Evolutionary conservation across 257 asterid species (phyloP), one percentile per base, ranked within the genome.

Genomic region (Misopates orontium): DNA sequence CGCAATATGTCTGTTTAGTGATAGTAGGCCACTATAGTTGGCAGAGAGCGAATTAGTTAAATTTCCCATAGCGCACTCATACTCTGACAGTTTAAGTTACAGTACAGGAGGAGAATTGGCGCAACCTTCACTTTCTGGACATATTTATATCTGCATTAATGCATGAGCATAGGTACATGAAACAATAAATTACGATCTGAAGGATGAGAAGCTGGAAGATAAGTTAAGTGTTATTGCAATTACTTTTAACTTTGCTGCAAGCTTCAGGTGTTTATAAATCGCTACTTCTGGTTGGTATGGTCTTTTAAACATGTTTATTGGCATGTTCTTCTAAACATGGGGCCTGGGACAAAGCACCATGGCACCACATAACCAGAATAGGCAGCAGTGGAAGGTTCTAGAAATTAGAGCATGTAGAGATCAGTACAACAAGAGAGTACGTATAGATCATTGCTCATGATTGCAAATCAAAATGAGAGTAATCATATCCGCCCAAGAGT

Each of bases 11-110:
- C 45, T 41, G 23, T 39, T 24, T 32, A 51, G n/a, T 52, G 12
- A 68, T 15, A 25, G 40, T 17, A 44, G 51, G 18, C 18, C 18
- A 3, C 48, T n/a, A 6, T 22, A 32, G 36, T 42, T 31, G 24
- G 41, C 36, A 7, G 42, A 44, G 31, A 72, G 54, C 21, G 19
- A n/a, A 4, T 21, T 52, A n/a, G 23, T 45, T 45, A 45, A n/a
- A n/a, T 62, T 61, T 71, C 58, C 17, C 31, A 42, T 16, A n/a
- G n/a, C n/a, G 10, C 22, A 10, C 23, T 68, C 58, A 28, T 48
- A 21, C 39, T 62, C 67, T 2, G 2, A 28, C 48, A 5, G 15
- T 15, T 28, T 28, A 25, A 55, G 4, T 12, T 7, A 12, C 4
- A 39, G 57, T 18, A 39, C 17, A 28, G 12, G 0, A 9, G 22